Evolutionary conservation across 108 stramenopile species (phyloP), one percentile per base, ranked within the genome.

Genomic region (Bacterosira constricta): DNA sequence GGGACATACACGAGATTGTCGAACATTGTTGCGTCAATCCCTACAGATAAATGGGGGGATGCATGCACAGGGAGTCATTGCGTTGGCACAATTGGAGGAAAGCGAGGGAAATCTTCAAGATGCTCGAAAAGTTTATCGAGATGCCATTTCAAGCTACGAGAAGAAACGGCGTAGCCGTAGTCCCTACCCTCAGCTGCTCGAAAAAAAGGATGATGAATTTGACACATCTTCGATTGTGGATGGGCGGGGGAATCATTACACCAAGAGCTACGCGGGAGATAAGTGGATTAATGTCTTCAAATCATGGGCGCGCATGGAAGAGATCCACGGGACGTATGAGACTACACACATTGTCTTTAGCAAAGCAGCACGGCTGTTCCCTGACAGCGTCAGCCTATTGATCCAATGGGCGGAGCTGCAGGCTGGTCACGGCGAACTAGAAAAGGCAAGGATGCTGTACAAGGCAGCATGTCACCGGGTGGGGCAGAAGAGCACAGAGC

Each of bases 241-340:
- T 30, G 56, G 45, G 35, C 52, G 51, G 30, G 61, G 38, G 13
- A 63, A 17, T 18, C 30, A 53, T 6, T 45, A 54, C 29, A 51
- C 82, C 1, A 66, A 44, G 26, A 86, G 84, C 54, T 83, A 87
- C 31, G 79, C 85, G 17, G 90, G 90, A 12, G 90, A 93, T 68
- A 88, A 88, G 54, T 93, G 90, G 76, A 54, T 89, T 31, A 69
- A 82, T 49, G 87, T 93, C 12, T 91, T 85, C 70, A 76, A 80
- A 12, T 87, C 86, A 38, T 93, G 90, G 90, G 84, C 84, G 25
- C 77, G 88, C 9, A 68, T 93, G 63, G 92, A 93, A 66, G 82
- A 88, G 67, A 75, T 75, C 15, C 70, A 89, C 64, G 90, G 90
- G 11, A 83, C 59, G 10, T 69, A 62, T 27, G 86, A 86, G 26